These are phyloP conservation scores for Oemleria cerasiformis DNA, from an alignment of 306 rosid species.

Conservation along the genomic window DNA sequence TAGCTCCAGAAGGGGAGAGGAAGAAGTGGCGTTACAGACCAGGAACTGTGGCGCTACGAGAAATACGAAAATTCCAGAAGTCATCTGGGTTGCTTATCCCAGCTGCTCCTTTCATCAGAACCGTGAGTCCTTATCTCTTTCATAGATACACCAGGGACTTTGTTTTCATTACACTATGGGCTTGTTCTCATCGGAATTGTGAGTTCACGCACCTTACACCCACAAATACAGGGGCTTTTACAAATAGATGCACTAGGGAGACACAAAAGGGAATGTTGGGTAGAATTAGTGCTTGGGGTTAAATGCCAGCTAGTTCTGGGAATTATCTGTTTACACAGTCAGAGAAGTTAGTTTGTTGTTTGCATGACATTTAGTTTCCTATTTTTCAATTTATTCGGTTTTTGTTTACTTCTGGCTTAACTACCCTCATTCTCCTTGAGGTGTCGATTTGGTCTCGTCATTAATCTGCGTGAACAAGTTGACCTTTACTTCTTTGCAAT, in stretches of 20 bases:
- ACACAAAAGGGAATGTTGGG: not conserved
- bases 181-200: not conserved
- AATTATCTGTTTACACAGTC: not conserved
- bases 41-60: conserved; percentile 68
- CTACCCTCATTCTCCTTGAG: not conserved
- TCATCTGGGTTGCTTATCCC: conserved; percentile 50
- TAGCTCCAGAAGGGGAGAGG: conserved; percentile 26
- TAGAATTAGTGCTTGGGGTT: not conserved
- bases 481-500: not conserved
- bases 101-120: conserved; percentile 62
- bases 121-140: not conserved
- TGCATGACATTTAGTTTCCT: not conserved
- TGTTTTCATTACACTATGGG: no score
- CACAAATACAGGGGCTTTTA: not conserved
- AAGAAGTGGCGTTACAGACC: conserved; percentile 47
- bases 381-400: not conserved
- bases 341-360: not conserved
- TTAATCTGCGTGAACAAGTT: not conserved
- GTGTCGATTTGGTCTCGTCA: conserved; percentile 2
- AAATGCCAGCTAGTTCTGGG: not conserved
- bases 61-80: conserved; percentile 66
- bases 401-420: not conserved
- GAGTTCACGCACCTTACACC: not conserved
- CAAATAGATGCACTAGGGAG: not conserved
- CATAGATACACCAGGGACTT: not conserved